Percentiles rank a stretch among this genome's conserved stretches.
phyloP scores from a whole-genome alignment of 352 stramenopile genomes.

The Globisporangium viniferum region DNA sequence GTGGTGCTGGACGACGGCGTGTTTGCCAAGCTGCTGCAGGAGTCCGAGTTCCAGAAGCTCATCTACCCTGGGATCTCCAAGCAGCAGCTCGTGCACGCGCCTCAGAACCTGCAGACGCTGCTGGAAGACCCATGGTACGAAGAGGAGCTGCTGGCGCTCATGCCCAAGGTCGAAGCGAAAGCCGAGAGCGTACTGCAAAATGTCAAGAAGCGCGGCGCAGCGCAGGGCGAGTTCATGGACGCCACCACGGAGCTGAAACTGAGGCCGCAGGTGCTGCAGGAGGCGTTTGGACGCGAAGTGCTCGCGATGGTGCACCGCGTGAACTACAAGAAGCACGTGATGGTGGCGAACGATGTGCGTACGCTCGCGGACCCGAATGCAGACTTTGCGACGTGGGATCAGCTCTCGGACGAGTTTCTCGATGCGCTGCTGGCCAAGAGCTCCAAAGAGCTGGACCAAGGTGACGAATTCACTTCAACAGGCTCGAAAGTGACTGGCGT shows the following conservation, averaged over 20 bases:
- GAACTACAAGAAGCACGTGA: slow-evolving; percentile 76
- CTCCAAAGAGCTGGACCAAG: neutral
- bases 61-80: slow-evolving; percentile 76
- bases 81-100: slow-evolving; percentile 62
- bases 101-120: slow-evolving; percentile 69
- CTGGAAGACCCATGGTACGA: slow-evolving; percentile 82
- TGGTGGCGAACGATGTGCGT: slow-evolving; percentile 63
- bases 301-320: slow-evolving; percentile 82
- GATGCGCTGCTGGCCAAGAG: slow-evolving; percentile 30
- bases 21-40: slow-evolving; percentile 69
- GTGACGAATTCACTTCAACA: neutral
- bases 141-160: slow-evolving; percentile 66
- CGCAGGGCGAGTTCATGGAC: slow-evolving; percentile 81
- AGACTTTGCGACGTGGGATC: slow-evolving; percentile 62
- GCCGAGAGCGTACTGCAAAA: slow-evolving; percentile 72
- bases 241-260: slow-evolving; percentile 57
- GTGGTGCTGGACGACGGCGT: slow-evolving; percentile 77
- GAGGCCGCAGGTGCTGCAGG: slow-evolving; percentile 74
- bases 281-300: slow-evolving; percentile 82
- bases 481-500: slow-evolving; percentile 21
- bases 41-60: slow-evolving; percentile 69
- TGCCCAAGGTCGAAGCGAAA: slow-evolving; percentile 81
- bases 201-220: slow-evolving; percentile 73
- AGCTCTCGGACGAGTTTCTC: slow-evolving; percentile 50
- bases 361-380: slow-evolving; percentile 54